phyloP scores from a whole-genome alignment of 257 asterid species.

The Fraxinus cuspidata region DNA sequence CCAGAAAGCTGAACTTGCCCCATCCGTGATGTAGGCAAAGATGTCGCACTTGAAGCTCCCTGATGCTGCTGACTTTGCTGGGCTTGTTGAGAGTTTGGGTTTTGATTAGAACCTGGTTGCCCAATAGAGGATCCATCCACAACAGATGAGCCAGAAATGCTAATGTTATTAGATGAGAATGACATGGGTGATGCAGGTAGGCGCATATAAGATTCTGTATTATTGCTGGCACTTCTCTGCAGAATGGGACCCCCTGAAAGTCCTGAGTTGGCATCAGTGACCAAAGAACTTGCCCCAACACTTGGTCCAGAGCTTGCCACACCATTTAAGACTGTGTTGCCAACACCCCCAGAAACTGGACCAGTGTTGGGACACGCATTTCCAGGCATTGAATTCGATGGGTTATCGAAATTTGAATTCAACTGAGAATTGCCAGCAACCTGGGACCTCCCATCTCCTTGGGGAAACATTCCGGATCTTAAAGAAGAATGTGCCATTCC shows the following conservation, averaged over 20 bases:
- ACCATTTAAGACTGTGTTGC: conserved; percentile 62
- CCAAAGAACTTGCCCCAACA: conserved; percentile 95
- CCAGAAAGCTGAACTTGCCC: conserved; percentile 66
- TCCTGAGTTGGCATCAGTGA: conserved; percentile 96
- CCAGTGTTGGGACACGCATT: conserved; percentile 53
- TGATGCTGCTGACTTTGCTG: conserved; percentile 71
- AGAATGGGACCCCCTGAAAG: conserved; percentile 85
- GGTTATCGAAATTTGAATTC: conserved; percentile 70
- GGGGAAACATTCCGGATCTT: conserved; percentile 77
- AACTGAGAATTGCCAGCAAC: conserved; percentile 68
- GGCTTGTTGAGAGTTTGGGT: conserved; percentile 54
- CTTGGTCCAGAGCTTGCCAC: conserved; percentile 84
- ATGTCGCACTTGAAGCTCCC: conserved; percentile 81
- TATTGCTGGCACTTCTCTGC: conserved; percentile 90
- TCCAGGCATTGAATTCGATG: conserved; percentile 59
- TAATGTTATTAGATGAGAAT: conserved; percentile 83
- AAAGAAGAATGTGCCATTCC: conserved; percentile 82
- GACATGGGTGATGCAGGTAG: conserved; percentile 97
- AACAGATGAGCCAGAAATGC: conserved; percentile 82
- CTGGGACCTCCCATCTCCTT: conserved; percentile 76
- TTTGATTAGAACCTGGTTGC: conserved; percentile 76
- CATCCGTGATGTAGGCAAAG: conserved; percentile 64
- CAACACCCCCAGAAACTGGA: conserved; percentile 59
- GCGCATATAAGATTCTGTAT: conserved; percentile 90
- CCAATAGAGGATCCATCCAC: conserved; percentile 78